Evolutionary conservation across 768 basidiomycete species (phyloP), one percentile per base, ranked within the genome.

Genomic region (Calocybe cyanea): DNA sequence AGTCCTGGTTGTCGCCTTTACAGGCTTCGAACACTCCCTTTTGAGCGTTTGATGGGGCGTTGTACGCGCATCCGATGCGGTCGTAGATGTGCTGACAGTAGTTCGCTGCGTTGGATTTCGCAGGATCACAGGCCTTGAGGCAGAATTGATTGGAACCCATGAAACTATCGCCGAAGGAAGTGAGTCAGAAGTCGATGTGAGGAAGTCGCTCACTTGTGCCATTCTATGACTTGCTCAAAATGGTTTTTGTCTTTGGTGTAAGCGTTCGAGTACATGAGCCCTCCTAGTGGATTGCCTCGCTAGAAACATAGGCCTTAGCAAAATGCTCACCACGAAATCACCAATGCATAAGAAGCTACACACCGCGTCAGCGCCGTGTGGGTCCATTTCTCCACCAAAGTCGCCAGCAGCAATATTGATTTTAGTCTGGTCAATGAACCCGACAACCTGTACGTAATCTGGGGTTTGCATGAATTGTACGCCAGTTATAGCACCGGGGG

Each of bases 21-120:
- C 89, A 92, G 6, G 72, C 65, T 46, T 81, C 77, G 63, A 87
- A 91, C 0, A 69, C 67, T 15, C 75, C 76, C 32, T 81, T 64
- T 42, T 72, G 58, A 21, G 83, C 83, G 20, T 69, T 62, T 56
- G 75, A 80, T 2, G 88, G 87, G 8, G 77, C 83, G 59, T 89
- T 91, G 71, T 81, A 58, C 23, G 37, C 48, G 23, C 57, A 58
- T 0, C 57, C 53, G 36, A 53, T 54, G 17, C 45, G 47, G 32
- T 55, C 51, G 33, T 56, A 57, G n/a, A 55, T 56, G 24, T 57
- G 55, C 38, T 59, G 50, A 41, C 58, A 53, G 41, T 45, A 49
- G 24, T 50, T 52, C 4, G 57, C 47, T 25, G 58, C 57, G 37
- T 52, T 49, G 13, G 49, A 70, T 55, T 76, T 76, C 4, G 68